A percentile compares a stretch with the other conserved stretches of the same genome.
phyloP scores from a whole-genome alignment of 2,329 filamentous ascomycete species.

The Stagonosporopsis tanaceti region DNA sequence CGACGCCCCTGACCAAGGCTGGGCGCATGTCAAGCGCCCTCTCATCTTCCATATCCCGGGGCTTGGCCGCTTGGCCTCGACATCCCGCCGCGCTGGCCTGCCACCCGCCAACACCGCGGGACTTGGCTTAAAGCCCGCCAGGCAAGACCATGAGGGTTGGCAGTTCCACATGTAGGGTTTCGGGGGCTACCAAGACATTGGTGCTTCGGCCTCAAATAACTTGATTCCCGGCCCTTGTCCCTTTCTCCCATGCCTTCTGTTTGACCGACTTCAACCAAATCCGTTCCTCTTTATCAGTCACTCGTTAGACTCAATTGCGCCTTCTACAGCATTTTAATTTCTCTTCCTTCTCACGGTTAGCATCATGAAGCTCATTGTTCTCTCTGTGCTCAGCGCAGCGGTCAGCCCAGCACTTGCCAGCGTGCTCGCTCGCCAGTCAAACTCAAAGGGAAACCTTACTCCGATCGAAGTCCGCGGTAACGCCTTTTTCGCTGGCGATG shows the following conservation, averaged over 20 bases:
- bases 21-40: constrained; percentile 33
- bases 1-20: constrained; percentile 47
- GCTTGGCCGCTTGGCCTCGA: constrained; percentile 41
- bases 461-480: constrained; percentile 68
- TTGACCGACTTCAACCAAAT: constrained; percentile 32
- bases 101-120: constrained; percentile 38
- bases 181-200: constrained; percentile 39
- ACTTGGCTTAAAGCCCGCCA: constrained; percentile 44
- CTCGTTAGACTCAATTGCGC: constrained; percentile 44
- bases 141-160: constrained; percentile 45
- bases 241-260: constrained; percentile 35
- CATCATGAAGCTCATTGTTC: constrained; percentile 43
- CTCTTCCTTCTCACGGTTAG: constrained; percentile 23
- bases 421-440: constrained; percentile 32
- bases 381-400: constrained; percentile 38
- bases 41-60: constrained; percentile 33
- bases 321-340: constrained; percentile 41
- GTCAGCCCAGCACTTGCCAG: constrained; percentile 38
- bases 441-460: constrained; percentile 53
- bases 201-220: constrained; percentile 44
- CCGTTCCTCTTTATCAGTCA: constrained; percentile 45
- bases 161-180: constrained; percentile 46
- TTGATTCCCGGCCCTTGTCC: constrained; percentile 28
- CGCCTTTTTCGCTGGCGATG: constrained; percentile 68
- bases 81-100: constrained; percentile 36